These are phyloP conservation scores for Diaporthe ampelina DNA, from an alignment of 2,329 filamentous ascomycete species.

Conservation along the genomic window DNA sequence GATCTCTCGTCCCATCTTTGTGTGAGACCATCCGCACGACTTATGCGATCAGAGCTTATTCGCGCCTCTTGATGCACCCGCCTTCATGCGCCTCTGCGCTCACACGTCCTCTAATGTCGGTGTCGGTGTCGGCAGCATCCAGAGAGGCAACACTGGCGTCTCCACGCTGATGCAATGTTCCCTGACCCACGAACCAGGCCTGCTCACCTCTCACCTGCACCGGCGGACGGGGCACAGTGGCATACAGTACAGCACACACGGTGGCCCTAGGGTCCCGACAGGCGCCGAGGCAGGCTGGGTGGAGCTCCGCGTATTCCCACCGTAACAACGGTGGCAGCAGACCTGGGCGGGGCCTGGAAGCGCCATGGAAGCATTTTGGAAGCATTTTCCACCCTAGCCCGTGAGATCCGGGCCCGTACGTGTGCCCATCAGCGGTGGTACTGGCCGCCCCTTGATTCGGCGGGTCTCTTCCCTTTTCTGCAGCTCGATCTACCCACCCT, in stretches of 20 bases:
- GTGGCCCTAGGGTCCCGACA: not conserved
- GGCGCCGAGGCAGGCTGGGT: constrained; percentile 3
- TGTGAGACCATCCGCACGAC: constrained; percentile 23
- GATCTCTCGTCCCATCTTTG: constrained; percentile 36
- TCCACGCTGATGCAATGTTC: not conserved
- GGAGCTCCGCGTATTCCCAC: constrained; percentile 20
- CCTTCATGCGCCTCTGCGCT: constrained; percentile 18
- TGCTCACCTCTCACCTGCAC: not conserved
- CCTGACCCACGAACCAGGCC: constrained; percentile 4
- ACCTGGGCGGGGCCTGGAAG: constrained; percentile 2
- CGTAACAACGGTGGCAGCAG: constrained; percentile 7
- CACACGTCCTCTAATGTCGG: not conserved
- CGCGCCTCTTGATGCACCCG: constrained; percentile 21
- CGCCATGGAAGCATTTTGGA: constrained; percentile 29
- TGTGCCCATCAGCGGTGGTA: not conserved
- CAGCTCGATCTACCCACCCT: not conserved
- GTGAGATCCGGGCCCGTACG: not conserved
- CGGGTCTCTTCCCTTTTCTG: constrained; percentile 5
- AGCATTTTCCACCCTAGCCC: not conserved
- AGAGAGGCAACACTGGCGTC: not conserved
- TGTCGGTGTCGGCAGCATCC: not conserved
- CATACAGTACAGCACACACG: not conserved
- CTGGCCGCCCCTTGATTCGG: constrained; percentile 23
- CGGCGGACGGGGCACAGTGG: not conserved
- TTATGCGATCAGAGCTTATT: constrained; percentile 30